These are phyloP conservation scores for Amanita bisporigera DNA, from an alignment of 1,284 basidiomycete genomes.

Conservation along the genomic window DNA sequence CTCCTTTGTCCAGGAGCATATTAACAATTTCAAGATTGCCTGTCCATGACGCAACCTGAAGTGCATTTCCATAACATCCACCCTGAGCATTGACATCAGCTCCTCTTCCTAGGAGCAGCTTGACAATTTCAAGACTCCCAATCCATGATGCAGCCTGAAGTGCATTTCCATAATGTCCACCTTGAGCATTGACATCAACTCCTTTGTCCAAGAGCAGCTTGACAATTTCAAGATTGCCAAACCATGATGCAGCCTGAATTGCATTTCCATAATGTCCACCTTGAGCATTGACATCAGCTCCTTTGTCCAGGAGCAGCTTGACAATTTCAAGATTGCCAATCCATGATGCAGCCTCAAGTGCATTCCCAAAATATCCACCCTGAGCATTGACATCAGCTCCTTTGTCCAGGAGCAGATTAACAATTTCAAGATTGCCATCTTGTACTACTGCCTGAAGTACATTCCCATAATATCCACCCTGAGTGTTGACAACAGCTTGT, in stretches of 20 bases:
- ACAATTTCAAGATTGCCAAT: not conserved
- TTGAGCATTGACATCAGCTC: not conserved
- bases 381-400: conserved; percentile 11
- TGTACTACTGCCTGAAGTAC: not conserved
- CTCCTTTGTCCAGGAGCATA: not conserved
- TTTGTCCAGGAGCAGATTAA: not conserved
- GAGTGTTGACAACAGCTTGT: not conserved
- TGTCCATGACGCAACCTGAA: not conserved
- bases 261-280: not conserved
- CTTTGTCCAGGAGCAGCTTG: not conserved
- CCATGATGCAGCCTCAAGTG: not conserved
- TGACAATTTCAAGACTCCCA: no score
- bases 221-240: not conserved
- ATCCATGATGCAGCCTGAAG: conserved; percentile 7
- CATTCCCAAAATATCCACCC: not conserved
- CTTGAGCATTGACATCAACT: not conserved
- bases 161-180: no score
- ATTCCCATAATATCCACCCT: not conserved
- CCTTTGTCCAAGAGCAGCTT: not conserved
- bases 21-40: not conserved
- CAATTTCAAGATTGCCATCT: conserved; percentile 8
- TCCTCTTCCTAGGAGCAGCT: conserved; percentile 11
- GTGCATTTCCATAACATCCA: not conserved
- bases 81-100: conserved; percentile 10
- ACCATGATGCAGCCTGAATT: not conserved